Evolutionary conservation across 75 land plant genomes (phyloP), one percentile per base, ranked within the genome.

Genomic region (Adiantum capillusveneris): DNA sequence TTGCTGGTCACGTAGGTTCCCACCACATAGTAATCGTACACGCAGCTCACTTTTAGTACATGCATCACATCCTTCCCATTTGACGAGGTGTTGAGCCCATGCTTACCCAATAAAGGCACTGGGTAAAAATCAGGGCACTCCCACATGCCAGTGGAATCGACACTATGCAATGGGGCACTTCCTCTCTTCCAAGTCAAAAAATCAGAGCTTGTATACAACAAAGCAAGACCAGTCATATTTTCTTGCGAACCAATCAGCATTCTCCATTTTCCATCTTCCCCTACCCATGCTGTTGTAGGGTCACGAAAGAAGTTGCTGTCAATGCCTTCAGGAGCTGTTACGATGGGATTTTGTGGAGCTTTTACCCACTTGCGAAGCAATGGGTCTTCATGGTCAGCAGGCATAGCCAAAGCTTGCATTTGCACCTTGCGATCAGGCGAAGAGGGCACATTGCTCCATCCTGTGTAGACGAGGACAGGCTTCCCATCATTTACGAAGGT

Each of bases 391-490:
- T 46, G 26, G 28, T 78, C 44, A 3, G 22, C 56, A 11, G 72
- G 80, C 9, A 74, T 24, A 19, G 78, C 80, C 31, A 78, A 55
- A 50, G 54, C 60, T 51, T 62, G 75, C 41, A 64, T 3, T 58
- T 69, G 63, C 20, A 60, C 46, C 11, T 46, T 18, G 14, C 3
- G 13, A 25, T 53, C 28, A 25, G 1, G 7, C 21, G 25, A 54
- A 44, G 20, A 37, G 0, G 77, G 53, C 5, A 37, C 74, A 17
- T 80, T 80, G 43, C 84, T 70, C 48, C 87, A 62, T 19, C 97
- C 95, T 21, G 97, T 79, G 75, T 77, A 86, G 44, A 81, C 59
- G 75, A 83, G 75, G 25, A 76, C 45, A 16, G 80, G 39, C 41
- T 37, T 16, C 27, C 83, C 93, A 29, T 74, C 66, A 27, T 27